Conservation (phyloP, 2,329 filamentous ascomycete species). For the Monosporascus sp. region DNA sequence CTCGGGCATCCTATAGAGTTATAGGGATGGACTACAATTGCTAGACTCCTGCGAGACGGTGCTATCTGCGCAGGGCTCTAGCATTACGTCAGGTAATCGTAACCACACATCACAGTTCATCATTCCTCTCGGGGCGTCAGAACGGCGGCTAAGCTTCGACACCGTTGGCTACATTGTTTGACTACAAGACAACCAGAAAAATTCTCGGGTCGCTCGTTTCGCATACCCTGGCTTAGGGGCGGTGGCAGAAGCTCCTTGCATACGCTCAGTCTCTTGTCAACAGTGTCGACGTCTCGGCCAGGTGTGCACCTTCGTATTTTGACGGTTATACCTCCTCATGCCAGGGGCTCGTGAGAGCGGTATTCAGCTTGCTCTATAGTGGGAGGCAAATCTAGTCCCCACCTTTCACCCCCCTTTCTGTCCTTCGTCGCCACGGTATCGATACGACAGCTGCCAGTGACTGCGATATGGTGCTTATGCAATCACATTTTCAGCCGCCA, state of each 20-base stretch:
- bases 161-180: neutral
- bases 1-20: too few species aligned
- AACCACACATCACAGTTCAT: too few species aligned
- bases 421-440: neutral
- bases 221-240: too few species aligned
- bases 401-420: neutral
- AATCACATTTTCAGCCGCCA: slow-evolving; percentile 59
- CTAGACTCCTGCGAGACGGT: too few species aligned
- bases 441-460: neutral
- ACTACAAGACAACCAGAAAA: neutral
- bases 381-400: neutral
- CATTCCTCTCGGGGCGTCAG: neutral
- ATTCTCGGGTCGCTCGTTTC: too few species aligned
- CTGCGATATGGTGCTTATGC: neutral
- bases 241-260: too few species aligned
- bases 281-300: too few species aligned
- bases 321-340: neutral
- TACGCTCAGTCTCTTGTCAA: too few species aligned
- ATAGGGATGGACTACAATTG: too few species aligned
- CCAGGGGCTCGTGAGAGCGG: neutral
- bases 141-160: neutral
- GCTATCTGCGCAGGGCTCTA: too few species aligned
- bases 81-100: too few species aligned
- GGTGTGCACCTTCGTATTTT: too few species aligned
- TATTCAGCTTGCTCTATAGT: neutral